Percentiles rank a stretch among this genome's conserved stretches.
phyloP scores from a whole-genome alignment of 805 yeast species.

The Lachancea cidri region DNA sequence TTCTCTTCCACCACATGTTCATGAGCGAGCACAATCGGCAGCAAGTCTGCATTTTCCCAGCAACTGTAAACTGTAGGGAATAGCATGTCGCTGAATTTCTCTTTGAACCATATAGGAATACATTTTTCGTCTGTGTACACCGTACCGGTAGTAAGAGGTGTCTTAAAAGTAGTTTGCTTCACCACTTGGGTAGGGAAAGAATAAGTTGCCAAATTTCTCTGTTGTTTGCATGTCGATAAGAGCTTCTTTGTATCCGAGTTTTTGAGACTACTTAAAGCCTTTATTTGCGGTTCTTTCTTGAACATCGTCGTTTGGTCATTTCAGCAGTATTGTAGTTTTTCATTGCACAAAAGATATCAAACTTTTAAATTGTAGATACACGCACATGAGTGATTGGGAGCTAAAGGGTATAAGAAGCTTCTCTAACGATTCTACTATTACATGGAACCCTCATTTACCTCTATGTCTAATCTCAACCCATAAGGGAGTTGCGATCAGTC shows the following conservation, averaged over 20 bases:
- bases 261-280: conserved; percentile 74
- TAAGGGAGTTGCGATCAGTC: conserved; percentile 14
- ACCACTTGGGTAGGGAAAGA: conserved; percentile 38
- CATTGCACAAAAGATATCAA: not conserved
- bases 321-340: not conserved
- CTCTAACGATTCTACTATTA: conserved; percentile 4
- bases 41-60: conserved; percentile 61
- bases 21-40: conserved; percentile 71
- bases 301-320: conserved; percentile 26
- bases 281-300: conserved; percentile 43
- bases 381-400: conserved; percentile 1
- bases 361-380: too few relatives aligned
- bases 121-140: conserved; percentile 60
- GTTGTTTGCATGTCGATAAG: conserved; percentile 37
- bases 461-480: conserved; percentile 12
- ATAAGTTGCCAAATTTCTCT: conserved; percentile 35
- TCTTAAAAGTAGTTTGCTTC: conserved; percentile 63
- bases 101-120: conserved; percentile 68
- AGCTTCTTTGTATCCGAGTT: conserved; percentile 63
- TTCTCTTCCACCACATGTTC: conserved; percentile 58
- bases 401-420: conserved; percentile 3
- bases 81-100: conserved; percentile 45
- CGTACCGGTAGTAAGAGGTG: conserved; percentile 48
- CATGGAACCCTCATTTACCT: conserved; percentile 17
- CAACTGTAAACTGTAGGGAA: conserved; percentile 71